Percentiles rank a stretch among this genome's conserved stretches.
Conservation (phyloP, 2,329 filamentous ascomycete genomes). For the Xylariaceae sp. region DNA sequence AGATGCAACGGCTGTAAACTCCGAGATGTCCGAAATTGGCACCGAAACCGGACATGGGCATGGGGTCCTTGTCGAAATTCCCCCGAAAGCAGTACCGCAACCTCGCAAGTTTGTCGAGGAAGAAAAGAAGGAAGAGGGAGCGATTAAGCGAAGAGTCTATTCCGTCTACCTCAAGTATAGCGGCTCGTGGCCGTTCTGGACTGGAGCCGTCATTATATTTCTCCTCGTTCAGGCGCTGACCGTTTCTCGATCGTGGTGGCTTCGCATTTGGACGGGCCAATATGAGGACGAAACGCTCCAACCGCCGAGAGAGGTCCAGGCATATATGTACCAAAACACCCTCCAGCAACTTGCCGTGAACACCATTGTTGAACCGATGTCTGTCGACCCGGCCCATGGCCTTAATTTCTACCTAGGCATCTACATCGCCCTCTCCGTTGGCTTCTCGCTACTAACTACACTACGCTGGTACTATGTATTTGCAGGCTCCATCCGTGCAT, state of each 20-base stretch:
- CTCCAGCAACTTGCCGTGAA: slow-evolving; percentile 45
- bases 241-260: slow-evolving; percentile 60
- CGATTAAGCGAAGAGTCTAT: slow-evolving; percentile 66
- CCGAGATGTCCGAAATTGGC: slow-evolving; percentile 44
- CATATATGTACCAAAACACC: slow-evolving; percentile 43
- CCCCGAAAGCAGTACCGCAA: slow-evolving; percentile 42
- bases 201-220: slow-evolving; percentile 50
- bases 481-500: slow-evolving; percentile 62
- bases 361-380: slow-evolving; percentile 32
- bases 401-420: slow-evolving; percentile 63
- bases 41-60: slow-evolving; percentile 37
- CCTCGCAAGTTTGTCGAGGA: slow-evolving; percentile 73
- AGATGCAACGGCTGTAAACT: slow-evolving; percentile 51
- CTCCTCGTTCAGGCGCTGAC: slow-evolving; percentile 50
- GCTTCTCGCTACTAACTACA: slow-evolving; percentile 56
- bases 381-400: slow-evolving; percentile 33
- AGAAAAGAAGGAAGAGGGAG: slow-evolving; percentile 66
- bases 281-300: slow-evolving; percentile 35
- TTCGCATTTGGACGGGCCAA: slow-evolving; percentile 57
- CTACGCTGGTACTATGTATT: slow-evolving; percentile 61
- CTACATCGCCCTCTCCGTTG: slow-evolving; percentile 59
- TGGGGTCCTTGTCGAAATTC: slow-evolving; percentile 47
- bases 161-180: slow-evolving; percentile 61
- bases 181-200: slow-evolving; percentile 61
- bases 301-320: slow-evolving; percentile 30